Base-by-base conservation (phyloP, 2,329 filamentous ascomycete genomes). In the Exutisphaerella laricina region DNA sequence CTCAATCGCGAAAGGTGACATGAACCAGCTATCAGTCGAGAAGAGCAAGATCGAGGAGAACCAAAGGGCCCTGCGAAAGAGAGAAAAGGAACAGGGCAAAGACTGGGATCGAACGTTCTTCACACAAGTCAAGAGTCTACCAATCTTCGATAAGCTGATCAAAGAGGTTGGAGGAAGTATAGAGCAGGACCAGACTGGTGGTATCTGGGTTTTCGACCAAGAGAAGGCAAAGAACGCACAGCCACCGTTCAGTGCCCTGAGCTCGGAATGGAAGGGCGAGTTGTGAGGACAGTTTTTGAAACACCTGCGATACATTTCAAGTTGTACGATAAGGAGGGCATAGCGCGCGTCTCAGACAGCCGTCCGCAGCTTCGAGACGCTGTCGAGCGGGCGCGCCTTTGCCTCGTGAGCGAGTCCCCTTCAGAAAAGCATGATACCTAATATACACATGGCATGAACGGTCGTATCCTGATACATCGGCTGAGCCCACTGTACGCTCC, bases 21-120 rank as follows among this genome's bases (percentile, higher is more conserved):
- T 96, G 77, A 87, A 95, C 55, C 70, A 77, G 4, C 87, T 88
- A 1, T 80, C 80, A 1, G 61, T 69, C 10, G 86, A 94, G 63
- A 97, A 97, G 73, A 77, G 78, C 44, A 86, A 87, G 66, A 94
- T 97, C 51, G 92, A 97, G 67, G 86, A 88, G 55, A 80, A 82
- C 25, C 90, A 97, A 72, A 80, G 88, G 10, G 86, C 77, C 65
- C 73, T 80, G 68, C 80, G 89, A 51, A 78, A 78, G 62, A 73
- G 79, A 58, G 89, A 96, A 64, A 79, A 79, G 57, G 74, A 77
- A n/a, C 85, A 88, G 55, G 81, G 81, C 14, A 75, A 76, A 31
- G 72, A 78, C 29, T 98, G 92, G 90, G 77, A 88, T 59, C 77
- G 88, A 33, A 77, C 84, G 41, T 97, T 92, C 70, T 98, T 97